Conservation (phyloP, 2,329 filamentous ascomycete species). For the Furcasterigmium furcatum region DNA sequence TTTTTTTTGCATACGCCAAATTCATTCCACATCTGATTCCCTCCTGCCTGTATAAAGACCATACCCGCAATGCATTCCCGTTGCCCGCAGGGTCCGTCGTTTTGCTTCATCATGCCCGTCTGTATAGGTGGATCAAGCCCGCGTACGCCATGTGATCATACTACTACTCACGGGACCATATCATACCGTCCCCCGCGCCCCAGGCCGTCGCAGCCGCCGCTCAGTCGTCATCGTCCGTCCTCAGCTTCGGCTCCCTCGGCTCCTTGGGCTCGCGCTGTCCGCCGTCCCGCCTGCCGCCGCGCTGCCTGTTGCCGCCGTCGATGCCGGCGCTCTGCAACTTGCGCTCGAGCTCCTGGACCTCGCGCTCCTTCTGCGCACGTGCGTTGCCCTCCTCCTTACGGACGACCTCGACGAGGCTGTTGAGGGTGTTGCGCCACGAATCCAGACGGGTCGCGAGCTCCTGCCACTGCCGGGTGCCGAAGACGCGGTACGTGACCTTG, state of each 20-base stretch:
- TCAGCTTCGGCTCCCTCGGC: constrained; percentile 32
- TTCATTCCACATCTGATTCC: too few relatives aligned
- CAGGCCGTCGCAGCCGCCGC: too few relatives aligned
- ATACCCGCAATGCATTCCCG: too few relatives aligned
- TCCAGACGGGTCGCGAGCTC: constrained; percentile 89
- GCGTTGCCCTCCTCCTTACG: constrained; percentile 79
- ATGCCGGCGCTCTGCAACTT: constrained; percentile 50
- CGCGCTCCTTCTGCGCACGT: constrained; percentile 73
- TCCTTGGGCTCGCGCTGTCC: constrained; percentile 21
- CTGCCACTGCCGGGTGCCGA: constrained; percentile 96
- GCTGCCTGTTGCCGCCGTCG: constrained; percentile 23
- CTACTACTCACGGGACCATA: too few relatives aligned
- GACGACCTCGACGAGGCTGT: constrained; percentile 74
- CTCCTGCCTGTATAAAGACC: too few relatives aligned
- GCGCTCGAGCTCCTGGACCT: constrained; percentile 67
- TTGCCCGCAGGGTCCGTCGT: too few relatives aligned
- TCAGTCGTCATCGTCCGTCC: constrained; percentile 57
- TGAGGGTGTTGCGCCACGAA: constrained; percentile 82
- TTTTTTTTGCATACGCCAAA: too few relatives aligned
- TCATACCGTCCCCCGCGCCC: too few relatives aligned
- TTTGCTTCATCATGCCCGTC: too few relatives aligned
- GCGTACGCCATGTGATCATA: too few relatives aligned
- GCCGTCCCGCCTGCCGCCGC: constrained; percentile 25
- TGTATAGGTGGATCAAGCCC: too few relatives aligned
- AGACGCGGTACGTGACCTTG: constrained; percentile 93